A percentile compares a stretch with the other conserved stretches of the same genome.
These are phyloP conservation scores for Rhododendron kiyosumense DNA, from an alignment of 148 eudicot genomes.

Conservation along the genomic window DNA sequence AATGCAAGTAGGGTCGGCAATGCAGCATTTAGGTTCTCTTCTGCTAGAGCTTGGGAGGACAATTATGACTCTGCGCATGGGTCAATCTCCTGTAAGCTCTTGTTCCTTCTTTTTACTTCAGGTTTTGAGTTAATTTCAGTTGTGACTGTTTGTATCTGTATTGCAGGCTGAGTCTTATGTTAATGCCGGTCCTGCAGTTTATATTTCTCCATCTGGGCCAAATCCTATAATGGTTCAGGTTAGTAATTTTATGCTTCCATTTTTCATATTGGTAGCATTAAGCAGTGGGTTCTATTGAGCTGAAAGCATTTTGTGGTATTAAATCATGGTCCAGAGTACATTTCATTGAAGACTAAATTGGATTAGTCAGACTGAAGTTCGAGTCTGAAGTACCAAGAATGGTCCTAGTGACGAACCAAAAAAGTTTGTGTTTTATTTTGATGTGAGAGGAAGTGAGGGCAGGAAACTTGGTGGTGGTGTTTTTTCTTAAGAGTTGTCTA, in stretches of 20 bases:
- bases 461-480: not conserved
- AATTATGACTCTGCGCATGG: slow-evolving; percentile 76
- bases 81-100: slow-evolving; percentile 70
- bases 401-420: not conserved
- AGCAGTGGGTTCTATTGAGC: not conserved
- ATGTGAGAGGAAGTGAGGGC: not conserved
- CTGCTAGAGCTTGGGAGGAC: slow-evolving; percentile 93
- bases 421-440: not conserved
- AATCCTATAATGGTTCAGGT: slow-evolving; percentile 99
- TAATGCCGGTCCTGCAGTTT: slow-evolving; percentile 92
- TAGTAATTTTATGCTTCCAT: not conserved
- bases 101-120: not conserved
- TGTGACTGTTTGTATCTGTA: slow-evolving; percentile 5
- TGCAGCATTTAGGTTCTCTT: slow-evolving; percentile 96
- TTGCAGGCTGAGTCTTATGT: slow-evolving; percentile 81
- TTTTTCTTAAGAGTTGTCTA: not conserved
- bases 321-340: not conserved
- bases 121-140: slow-evolving; percentile 1
- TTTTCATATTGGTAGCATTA: not conserved
- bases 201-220: slow-evolving; percentile 83
- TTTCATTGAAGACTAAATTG: not conserved
- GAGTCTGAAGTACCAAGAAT: not conserved
- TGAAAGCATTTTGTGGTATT: not conserved
- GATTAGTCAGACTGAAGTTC: not conserved
- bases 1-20: slow-evolving; percentile 58